phyloP scores from a whole-genome alignment of 2,329 filamentous ascomycete species.

The Stromatinia cepivora region DNA sequence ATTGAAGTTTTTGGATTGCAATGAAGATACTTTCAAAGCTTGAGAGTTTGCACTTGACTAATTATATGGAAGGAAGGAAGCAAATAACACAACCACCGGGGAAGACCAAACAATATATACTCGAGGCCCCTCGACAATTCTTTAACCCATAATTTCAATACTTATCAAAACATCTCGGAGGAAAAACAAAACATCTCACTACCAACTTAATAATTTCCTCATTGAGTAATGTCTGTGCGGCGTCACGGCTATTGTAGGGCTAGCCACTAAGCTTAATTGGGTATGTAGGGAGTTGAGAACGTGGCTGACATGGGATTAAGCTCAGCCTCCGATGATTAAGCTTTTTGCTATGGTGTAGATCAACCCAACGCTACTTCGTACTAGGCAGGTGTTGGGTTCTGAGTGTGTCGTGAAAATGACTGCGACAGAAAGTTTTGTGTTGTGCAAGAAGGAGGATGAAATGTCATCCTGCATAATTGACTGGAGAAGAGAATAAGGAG shows the following conservation, averaged over 20 bases:
- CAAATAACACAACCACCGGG: neutral
- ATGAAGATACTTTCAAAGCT: neutral
- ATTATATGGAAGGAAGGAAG: neutral
- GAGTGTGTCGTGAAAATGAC: neutral
- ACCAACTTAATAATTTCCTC: neutral
- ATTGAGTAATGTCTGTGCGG: neutral
- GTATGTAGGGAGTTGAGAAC: slow-evolving; percentile 13
- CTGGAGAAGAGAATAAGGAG: neutral
- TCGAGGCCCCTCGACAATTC: neutral
- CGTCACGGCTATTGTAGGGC: neutral
- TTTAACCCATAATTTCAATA: neutral
- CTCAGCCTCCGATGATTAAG: slow-evolving; percentile 14
- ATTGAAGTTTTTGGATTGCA: neutral
- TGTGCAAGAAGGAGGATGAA: neutral
- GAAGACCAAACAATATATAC: slow-evolving; percentile 1
- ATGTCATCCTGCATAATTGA: neutral
- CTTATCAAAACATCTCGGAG: neutral
- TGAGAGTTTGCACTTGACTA: neutral
- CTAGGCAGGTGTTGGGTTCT: neutral
- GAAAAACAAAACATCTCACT: neutral
- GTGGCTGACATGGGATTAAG: slow-evolving; percentile 10
- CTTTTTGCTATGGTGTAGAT: neutral
- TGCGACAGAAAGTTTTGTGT: neutral
- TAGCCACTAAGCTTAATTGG: neutral
- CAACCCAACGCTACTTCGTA: neutral